Percentiles rank a stretch among this genome's conserved stretches.
Evolutionary conservation across 345 rosid genomes (phyloP).

Genomic region (Bruguiera gymnorhiza): DNA sequence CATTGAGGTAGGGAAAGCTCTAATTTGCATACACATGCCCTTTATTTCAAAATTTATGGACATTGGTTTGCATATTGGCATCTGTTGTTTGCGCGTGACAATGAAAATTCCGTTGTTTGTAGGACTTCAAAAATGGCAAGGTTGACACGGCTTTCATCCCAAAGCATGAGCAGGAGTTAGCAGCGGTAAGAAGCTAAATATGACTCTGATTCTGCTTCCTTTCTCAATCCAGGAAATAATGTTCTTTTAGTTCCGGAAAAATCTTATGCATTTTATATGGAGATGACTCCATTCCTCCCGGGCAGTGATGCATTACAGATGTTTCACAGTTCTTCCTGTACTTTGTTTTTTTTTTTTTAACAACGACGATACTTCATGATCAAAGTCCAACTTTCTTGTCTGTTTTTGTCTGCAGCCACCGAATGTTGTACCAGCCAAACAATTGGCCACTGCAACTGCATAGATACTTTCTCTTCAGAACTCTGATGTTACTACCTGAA

Average conservation of each 20-base stretch:
- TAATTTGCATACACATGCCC: slow-evolving; percentile 4
- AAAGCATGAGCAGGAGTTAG: slow-evolving; percentile 86
- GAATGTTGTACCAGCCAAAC: slow-evolving; percentile 35
- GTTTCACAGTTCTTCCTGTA: neutral
- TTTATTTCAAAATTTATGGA: neutral
- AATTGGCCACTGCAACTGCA: slow-evolving; percentile 32
- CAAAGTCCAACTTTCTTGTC: neutral
- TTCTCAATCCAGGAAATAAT: too few species aligned
- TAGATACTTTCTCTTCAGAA: slow-evolving; percentile 14
- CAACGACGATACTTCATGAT: neutral
- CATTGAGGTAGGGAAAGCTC: slow-evolving; percentile 57
- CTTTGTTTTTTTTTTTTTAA: neutral
- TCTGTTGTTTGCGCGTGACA: too few species aligned
- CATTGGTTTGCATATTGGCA: neutral
- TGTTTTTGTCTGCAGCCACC: slow-evolving; percentile 41
- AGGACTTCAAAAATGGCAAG: slow-evolving; percentile 94
- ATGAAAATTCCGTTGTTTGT: slow-evolving; percentile 12
- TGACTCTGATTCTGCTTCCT: neutral
- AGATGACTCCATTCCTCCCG: neutral
- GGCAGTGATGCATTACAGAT: too few species aligned
- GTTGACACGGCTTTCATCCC: slow-evolving; percentile 99
- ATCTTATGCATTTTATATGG: neutral
- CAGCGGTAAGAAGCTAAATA: slow-evolving; percentile 52
- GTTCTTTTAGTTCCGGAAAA: neutral
- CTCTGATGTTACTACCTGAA: too few species aligned